These are phyloP conservation scores for Dichotomocladium elegans DNA, from an alignment of 371 early-diverging fungal species.

Conservation along the genomic window DNA sequence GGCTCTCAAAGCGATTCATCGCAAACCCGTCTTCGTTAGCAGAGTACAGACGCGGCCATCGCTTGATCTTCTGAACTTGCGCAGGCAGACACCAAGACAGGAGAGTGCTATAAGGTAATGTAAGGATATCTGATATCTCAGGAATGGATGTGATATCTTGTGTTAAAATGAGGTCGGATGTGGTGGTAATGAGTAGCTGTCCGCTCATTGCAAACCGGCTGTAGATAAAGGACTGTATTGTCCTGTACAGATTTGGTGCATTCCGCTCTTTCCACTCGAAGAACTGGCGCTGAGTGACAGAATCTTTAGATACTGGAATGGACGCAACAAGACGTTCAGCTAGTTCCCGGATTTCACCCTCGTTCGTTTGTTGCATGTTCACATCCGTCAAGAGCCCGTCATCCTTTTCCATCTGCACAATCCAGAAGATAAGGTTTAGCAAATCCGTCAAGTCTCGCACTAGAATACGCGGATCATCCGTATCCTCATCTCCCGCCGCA, in stretches of 20 bases:
- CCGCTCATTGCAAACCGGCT: constrained; percentile 29
- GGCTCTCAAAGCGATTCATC: constrained; percentile 62
- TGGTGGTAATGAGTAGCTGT: constrained; percentile 8
- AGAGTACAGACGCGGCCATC: constrained; percentile 50
- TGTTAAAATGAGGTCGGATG: constrained; percentile 14
- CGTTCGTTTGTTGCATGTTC: background rate
- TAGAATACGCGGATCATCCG: constrained; percentile 10
- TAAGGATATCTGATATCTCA: constrained; percentile 34
- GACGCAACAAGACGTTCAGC: background rate
- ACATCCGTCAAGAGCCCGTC: background rate
- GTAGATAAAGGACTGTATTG: constrained; percentile 46
- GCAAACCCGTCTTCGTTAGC: constrained; percentile 58
- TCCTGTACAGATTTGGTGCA: constrained; percentile 45
- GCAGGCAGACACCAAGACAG: constrained; percentile 50
- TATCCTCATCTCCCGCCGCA: constrained; percentile 1
- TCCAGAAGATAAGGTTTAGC: constrained; percentile 32
- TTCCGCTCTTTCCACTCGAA: constrained; percentile 40
- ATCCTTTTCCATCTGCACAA: constrained; percentile 25
- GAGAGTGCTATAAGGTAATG: constrained; percentile 31
- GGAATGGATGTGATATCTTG: constrained; percentile 20
- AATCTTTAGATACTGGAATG: background rate
- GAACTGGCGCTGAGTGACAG: constrained; percentile 19
- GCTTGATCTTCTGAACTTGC: constrained; percentile 15
- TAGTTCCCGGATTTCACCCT: background rate
- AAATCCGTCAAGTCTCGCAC: constrained; percentile 29